Base-by-base conservation (phyloP, 2,329 filamentous ascomycete genomes). In the Colletotrichum tofieldiae region DNA sequence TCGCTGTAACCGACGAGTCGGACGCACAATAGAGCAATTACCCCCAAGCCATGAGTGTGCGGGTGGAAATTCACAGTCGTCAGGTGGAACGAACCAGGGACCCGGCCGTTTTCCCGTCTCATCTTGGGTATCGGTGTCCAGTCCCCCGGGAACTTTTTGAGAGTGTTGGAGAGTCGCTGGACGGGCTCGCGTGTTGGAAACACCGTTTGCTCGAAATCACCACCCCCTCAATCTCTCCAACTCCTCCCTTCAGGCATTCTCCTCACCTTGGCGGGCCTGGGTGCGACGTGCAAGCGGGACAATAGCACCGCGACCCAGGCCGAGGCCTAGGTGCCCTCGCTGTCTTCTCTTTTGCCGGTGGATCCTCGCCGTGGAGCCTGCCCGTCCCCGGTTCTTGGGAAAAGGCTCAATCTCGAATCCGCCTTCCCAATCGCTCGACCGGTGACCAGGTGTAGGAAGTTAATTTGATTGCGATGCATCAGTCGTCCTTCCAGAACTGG, bases 381-480 rank as follows among this genome's bases (percentile, higher is more conserved):
- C 32, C 49, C 45, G 49, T 67, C 64, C 64, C 68, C 64, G 68
- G 68, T 71, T 71, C 68, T 71, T 59, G 68, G 58, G 64, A 67
- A 62, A 41, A 49, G 58, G 35, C 45, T 26, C 11, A 45, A n/a
- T 43, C 20, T 54, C 52, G 18, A 20, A 35, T 54, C 51, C 64
- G 65, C 60, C 68, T 71, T 71, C 68, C 68, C 41, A 71, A 68
- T 68, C 12, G 58, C 45, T 67, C 61, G 41, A 71, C 68, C 68
- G 64, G 68, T 63, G 68, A 68, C 68, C 64, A 52, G 68, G 68
- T 68, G 68, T 51, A 52, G 58, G 32, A 41, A 65, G 47, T 23
- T 35, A 18, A 51, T 63, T 67, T 63, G 68, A 71, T 71, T 71
- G 49, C 55, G 58, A 71, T 67, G 56, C 55, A 45, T 29, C 66